Percentiles rank a stretch among this genome's conserved stretches.
phyloP scores from a whole-genome alignment of 495 filamentous ascomycete genomes.

The Tuber indicum region DNA sequence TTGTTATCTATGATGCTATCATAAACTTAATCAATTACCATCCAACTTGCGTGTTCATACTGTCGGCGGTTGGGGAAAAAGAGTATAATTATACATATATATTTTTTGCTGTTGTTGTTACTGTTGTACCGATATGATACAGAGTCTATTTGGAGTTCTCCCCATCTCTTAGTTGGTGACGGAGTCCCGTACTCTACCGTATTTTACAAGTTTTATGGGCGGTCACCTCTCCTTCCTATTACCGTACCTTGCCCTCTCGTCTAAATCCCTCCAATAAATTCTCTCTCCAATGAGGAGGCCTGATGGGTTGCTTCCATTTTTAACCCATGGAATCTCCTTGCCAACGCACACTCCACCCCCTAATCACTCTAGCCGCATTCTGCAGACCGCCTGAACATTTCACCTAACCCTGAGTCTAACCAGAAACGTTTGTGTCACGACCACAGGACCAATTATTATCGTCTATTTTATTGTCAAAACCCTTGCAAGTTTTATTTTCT shows the following conservation, averaged over 20 bases:
- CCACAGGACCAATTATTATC: conserved; percentile 29
- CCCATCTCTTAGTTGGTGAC: conserved; percentile 15
- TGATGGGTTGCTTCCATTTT: conserved; percentile 41
- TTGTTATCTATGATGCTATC: background rate
- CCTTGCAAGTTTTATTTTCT: conserved; percentile 25
- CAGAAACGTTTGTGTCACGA: conserved; percentile 33
- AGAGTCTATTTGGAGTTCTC: conserved; percentile 18
- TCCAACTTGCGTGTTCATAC: background rate
- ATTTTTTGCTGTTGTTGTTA: background rate
- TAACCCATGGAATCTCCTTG: conserved; percentile 39
- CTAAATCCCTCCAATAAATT: conserved; percentile 26
- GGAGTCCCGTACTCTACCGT: conserved; percentile 21
- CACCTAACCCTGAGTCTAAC: conserved; percentile 41
- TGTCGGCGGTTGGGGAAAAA: background rate
- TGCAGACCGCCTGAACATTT: conserved; percentile 27
- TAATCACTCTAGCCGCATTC: conserved; percentile 36
- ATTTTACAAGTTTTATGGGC: conserved; percentile 29
- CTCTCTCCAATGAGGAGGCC: conserved; percentile 32
- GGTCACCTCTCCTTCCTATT: conserved; percentile 28
- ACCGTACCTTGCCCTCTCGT: conserved; percentile 22
- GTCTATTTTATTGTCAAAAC: conserved; percentile 37
- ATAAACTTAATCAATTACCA: background rate
- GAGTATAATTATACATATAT: background rate
- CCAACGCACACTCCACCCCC: conserved; percentile 41
- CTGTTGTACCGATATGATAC: background rate